A percentile compares a stretch with the other conserved stretches of the same genome.
Conservation (phyloP, 2,329 filamentous ascomycete species). For the Ophiostoma novo-ulmi region DNA sequence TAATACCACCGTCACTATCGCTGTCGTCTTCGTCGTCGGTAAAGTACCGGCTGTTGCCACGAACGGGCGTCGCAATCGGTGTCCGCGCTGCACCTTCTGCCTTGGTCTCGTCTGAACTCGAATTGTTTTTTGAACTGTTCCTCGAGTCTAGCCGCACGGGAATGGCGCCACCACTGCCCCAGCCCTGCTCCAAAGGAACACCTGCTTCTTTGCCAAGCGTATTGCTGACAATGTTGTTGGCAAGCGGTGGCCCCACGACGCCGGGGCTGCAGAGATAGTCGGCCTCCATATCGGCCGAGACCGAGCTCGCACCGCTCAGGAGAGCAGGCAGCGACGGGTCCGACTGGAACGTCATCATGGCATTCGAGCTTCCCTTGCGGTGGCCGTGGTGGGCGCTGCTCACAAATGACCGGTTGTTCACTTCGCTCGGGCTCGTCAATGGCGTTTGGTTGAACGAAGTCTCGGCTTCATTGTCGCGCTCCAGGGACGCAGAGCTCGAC, state of each 20-base stretch:
- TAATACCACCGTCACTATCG: constrained; percentile 51
- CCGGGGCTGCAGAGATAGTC: constrained; percentile 50
- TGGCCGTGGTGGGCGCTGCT: background rate
- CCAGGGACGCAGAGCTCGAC: constrained; percentile 49
- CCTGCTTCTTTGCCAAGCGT: constrained; percentile 1
- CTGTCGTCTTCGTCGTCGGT: constrained; percentile 44
- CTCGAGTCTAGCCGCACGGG: constrained; percentile 29
- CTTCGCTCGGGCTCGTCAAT: constrained; percentile 51
- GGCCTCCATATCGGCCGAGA: constrained; percentile 58
- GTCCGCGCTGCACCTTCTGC: background rate
- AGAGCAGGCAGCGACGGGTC: constrained; percentile 60
- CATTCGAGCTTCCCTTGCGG: constrained; percentile 41
- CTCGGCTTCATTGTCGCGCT: constrained; percentile 27
- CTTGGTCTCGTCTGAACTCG: background rate
- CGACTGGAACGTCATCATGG: constrained; percentile 53
- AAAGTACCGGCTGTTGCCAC: constrained; percentile 21
- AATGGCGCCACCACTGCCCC: constrained; percentile 29
- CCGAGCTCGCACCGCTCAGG: constrained; percentile 59
- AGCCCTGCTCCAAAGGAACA: constrained; percentile 26
- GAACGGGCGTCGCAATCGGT: constrained; percentile 19
- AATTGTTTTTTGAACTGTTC: background rate
- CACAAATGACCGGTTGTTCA: constrained; percentile 36
- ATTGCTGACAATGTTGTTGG: background rate
- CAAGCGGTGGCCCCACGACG: background rate
- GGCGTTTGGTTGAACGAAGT: constrained; percentile 41